Conservation (phyloP, 2,329 filamentous ascomycete genomes). For the Cladorrhinum sp. region DNA sequence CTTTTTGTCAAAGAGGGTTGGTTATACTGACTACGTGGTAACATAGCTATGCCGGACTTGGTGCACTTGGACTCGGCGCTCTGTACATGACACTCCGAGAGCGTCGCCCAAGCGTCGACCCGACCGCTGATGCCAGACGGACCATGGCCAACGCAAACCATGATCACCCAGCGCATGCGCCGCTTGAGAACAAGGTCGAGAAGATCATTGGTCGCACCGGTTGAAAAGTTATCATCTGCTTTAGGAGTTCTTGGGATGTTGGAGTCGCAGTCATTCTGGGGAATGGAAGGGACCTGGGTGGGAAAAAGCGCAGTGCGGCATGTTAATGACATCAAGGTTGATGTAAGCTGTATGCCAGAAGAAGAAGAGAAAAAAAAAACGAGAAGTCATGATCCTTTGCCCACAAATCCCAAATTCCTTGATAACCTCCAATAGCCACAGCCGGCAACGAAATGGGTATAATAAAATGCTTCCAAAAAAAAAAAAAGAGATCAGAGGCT, state of each 20-base stretch:
- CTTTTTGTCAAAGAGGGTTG: too few species aligned
- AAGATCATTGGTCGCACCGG: conserved; percentile 8
- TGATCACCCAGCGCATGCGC: conserved; percentile 1
- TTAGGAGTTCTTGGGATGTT: neutral
- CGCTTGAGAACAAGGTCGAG: conserved; percentile 7
- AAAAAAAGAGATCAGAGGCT: too few species aligned
- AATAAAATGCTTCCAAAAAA: neutral
- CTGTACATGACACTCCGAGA: conserved; percentile 3
- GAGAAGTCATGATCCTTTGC: neutral
- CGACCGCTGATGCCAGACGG: neutral
- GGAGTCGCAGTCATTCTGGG: neutral
- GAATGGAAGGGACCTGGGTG: neutral
- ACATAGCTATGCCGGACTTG: conserved; percentile 3
- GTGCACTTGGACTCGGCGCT: conserved; percentile 2
- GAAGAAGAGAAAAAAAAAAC: neutral
- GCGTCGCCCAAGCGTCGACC: neutral
- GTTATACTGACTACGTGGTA: too few species aligned
- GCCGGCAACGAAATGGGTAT: neutral
- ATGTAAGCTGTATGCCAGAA: neutral
- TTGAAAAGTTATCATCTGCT: neutral
- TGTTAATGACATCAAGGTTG: neutral
- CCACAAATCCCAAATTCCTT: neutral
- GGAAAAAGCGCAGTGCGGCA: neutral
- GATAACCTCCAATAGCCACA: neutral
- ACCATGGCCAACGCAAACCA: neutral